phyloP scores from a whole-genome alignment of 805 yeast species.

The Ogataea trehaloabstinens region DNA sequence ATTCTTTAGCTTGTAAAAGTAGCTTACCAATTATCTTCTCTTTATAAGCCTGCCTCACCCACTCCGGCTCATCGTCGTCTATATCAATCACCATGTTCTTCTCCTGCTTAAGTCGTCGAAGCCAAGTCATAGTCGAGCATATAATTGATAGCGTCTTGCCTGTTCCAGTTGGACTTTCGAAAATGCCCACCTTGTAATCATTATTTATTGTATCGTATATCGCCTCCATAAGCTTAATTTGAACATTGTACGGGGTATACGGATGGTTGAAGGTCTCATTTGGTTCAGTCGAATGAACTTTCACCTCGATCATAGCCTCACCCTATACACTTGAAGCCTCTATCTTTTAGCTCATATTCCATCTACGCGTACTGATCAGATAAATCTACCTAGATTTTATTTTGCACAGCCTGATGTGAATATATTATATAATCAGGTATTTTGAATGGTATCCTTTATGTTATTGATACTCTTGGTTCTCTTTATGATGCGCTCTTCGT shows the following conservation, averaged over 20 bases:
- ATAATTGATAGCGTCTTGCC: constrained; percentile 89
- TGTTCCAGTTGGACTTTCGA: constrained; percentile 94
- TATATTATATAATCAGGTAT: too few relatives aligned
- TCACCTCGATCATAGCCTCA: too few relatives aligned
- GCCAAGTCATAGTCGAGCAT: constrained; percentile 84
- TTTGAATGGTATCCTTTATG: constrained; percentile 4
- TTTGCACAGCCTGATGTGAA: too few relatives aligned
- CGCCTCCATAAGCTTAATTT: constrained; percentile 68
- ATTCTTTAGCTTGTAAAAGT: constrained; percentile 33
- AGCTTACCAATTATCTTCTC: constrained; percentile 33
- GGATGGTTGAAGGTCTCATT: constrained; percentile 62
- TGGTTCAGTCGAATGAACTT: too few relatives aligned
- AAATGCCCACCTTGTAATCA: constrained; percentile 65
- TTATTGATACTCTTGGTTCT: constrained; percentile 17
- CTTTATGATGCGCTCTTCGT: constrained; percentile 15
- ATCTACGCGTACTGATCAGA: too few relatives aligned
- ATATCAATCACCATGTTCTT: constrained; percentile 36
- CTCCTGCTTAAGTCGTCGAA: constrained; percentile 33
- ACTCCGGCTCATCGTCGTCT: constrained; percentile 41
- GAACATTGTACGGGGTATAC: constrained; percentile 76
- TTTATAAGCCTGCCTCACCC: constrained; percentile 33
- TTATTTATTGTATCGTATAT: constrained; percentile 60
- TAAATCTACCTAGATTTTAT: too few relatives aligned
- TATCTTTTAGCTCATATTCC: background rate
- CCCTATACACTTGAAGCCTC: too few relatives aligned